Evolutionary conservation across 257 asterid species (phyloP).

Genomic region (Solanum phureja): DNA sequence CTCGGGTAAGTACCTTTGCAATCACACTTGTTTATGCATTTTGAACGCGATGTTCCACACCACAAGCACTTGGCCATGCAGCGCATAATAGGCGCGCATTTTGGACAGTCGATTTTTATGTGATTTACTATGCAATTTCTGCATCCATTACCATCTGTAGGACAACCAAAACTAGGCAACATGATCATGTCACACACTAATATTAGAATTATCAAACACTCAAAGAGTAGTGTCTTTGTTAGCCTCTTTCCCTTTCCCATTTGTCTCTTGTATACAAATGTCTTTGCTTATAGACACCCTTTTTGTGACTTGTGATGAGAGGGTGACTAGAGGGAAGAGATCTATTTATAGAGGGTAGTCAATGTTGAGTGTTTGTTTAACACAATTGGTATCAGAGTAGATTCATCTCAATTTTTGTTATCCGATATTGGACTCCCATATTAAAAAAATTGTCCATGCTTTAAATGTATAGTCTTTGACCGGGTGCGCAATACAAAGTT

Average conservation of each 20-base stretch:
- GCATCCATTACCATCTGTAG: slow-evolving; percentile 44
- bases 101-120: slow-evolving; percentile 54
- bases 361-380: not conserved
- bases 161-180: slow-evolving; percentile 30
- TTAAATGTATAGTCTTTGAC: not conserved
- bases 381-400: not conserved
- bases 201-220: slow-evolving; percentile 8
- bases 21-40: slow-evolving; percentile 62
- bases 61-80: slow-evolving; percentile 73
- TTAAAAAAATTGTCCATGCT: not conserved
- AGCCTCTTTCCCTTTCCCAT: slow-evolving; percentile 1
- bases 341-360: not conserved
- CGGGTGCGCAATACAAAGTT: not conserved
- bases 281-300: not conserved
- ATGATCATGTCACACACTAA: slow-evolving; percentile 8
- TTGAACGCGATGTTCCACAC: slow-evolving; percentile 39
- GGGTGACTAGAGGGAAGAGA: not conserved
- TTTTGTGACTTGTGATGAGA: not conserved
- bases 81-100: slow-evolving; percentile 51
- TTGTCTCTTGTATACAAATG: not conserved
- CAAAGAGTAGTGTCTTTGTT: not conserved
- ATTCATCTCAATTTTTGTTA: not conserved
- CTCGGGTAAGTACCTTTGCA: slow-evolving; percentile 49
- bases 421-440: accelerated
- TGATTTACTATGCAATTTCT: slow-evolving; percentile 40